Evolutionary conservation across 2,329 filamentous ascomycete species (phyloP), one percentile per base, ranked within the genome.

Genomic region (Pseudogymnoascus sp.): DNA sequence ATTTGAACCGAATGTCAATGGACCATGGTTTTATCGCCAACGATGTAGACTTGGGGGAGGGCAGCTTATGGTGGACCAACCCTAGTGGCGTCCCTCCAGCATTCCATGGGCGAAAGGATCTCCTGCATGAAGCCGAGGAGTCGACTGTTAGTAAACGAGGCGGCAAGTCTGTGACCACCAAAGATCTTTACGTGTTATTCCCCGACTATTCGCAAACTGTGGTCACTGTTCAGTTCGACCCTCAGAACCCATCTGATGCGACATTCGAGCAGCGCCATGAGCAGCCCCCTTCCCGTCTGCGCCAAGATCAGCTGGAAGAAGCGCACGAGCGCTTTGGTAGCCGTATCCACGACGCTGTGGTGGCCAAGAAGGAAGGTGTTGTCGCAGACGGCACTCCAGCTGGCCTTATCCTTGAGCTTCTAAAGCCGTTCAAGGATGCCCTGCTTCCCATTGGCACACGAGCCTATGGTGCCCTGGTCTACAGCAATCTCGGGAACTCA

Each of bases 201-300:
- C 87, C 92, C 70, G 94, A 99, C 76, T 99, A 99, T 75, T 97
- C 92, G 16, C 94, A 97, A 73, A 97, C 93, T 0, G 82, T 95
- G 67, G 84, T 99, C 70, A 91, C 88, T 0, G 89, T 87, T 16
- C 86, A 82, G 60, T 97, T 89, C 73, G 90, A 96, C 73, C 79
- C 87, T 1, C 83, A 86, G 62, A 86, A 96, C 71, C 82, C 89
- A 2, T 79, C 83, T 1, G 87, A 93, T 70, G 88, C 87, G 10
- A 79, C 84, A 35, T 75, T 97, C 5, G 90, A 95, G 70, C 94
- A 99, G 75, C 86, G 87, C 50, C 93, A 97, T 70, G 90, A 97
- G 71, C 79, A 85, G 1, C 92, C 94, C 3, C 93, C 94, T 4
- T 83, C 88, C 8, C 82, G 84, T 21, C 84, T 92, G 56, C 89